Percentiles rank a stretch among this genome's conserved stretches.
Evolutionary conservation across 257 asterid species (phyloP).

Genomic region (Prunella vulgaris): DNA sequence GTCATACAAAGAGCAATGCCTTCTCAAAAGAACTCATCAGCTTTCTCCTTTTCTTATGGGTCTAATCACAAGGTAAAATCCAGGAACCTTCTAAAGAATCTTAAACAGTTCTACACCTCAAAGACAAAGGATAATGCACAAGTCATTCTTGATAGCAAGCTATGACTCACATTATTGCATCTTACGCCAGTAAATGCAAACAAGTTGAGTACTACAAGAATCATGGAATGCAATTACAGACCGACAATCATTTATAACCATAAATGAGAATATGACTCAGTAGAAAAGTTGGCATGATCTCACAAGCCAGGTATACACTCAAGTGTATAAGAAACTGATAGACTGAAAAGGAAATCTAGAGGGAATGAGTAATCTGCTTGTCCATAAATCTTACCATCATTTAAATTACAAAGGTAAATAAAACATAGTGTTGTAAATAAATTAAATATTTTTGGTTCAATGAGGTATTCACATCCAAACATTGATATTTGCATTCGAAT

Average conservation of each 20-base stretch:
- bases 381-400: not conserved
- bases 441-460: too few relatives aligned
- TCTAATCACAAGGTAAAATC: constrained; percentile 6
- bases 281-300: constrained; percentile 10
- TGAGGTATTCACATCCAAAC: too few relatives aligned
- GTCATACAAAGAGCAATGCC: not conserved
- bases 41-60: not conserved
- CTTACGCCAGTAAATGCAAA: not conserved
- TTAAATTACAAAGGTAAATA: constrained; percentile 1
- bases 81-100: not conserved
- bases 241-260: not conserved
- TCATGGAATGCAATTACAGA: not conserved
- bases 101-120: not conserved
- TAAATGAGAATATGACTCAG: constrained; percentile 1
- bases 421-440: too few relatives aligned
- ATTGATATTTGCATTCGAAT: too few relatives aligned
- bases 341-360: too few relatives aligned
- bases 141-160: constrained; percentile 2
- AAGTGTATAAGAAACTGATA: not conserved
- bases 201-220: not conserved
- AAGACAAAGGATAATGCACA: not conserved
- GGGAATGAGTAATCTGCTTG: constrained; percentile 4
- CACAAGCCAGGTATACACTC: constrained; percentile 14
- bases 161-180: not conserved
- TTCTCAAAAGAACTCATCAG: not conserved